These are phyloP conservation scores for Annulohypoxylon stygium DNA, from an alignment of 495 filamentous ascomycete genomes.

Conservation along the genomic window DNA sequence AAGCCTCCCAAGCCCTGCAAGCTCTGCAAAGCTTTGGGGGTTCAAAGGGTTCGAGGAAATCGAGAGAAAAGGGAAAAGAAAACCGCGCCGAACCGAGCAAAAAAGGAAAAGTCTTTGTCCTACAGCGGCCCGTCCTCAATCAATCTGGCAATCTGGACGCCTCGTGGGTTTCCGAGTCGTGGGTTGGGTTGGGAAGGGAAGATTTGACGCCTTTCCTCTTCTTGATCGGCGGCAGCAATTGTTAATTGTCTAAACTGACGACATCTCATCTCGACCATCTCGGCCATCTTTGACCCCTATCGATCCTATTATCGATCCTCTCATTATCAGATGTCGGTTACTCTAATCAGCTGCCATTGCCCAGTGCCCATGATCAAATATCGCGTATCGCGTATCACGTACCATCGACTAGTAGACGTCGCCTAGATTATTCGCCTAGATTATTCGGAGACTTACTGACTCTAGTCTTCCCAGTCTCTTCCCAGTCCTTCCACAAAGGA, in stretches of 20 bases:
- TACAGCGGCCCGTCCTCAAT: constrained; percentile 31
- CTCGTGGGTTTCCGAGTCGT: constrained; percentile 35
- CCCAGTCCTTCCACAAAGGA: background rate
- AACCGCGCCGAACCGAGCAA: constrained; percentile 40
- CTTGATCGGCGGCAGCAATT: constrained; percentile 37
- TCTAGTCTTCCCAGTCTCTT: background rate
- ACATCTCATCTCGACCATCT: constrained; percentile 33
- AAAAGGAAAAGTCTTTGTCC: constrained; percentile 29
- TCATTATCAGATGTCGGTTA: constrained; percentile 8
- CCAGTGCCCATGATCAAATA: background rate
- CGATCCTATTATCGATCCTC: too few relatives aligned
- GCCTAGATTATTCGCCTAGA: constrained; percentile 8
- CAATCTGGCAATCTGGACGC: constrained; percentile 36
- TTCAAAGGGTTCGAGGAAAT: background rate
- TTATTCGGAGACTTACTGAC: background rate
- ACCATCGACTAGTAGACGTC: constrained; percentile 5
- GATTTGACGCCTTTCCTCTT: constrained; percentile 45
- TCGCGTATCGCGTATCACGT: background rate
- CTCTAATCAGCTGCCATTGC: background rate
- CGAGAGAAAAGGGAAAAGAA: constrained; percentile 36
- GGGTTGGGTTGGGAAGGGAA: constrained; percentile 13
- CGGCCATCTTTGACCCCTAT: too few relatives aligned
- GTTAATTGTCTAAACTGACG: constrained; percentile 43
- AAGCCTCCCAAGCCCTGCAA: background rate
- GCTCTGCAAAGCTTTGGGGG: background rate